phyloP scores from a whole-genome alignment of 1,284 basidiomycete genomes.

The Sphagnurus paluster region DNA sequence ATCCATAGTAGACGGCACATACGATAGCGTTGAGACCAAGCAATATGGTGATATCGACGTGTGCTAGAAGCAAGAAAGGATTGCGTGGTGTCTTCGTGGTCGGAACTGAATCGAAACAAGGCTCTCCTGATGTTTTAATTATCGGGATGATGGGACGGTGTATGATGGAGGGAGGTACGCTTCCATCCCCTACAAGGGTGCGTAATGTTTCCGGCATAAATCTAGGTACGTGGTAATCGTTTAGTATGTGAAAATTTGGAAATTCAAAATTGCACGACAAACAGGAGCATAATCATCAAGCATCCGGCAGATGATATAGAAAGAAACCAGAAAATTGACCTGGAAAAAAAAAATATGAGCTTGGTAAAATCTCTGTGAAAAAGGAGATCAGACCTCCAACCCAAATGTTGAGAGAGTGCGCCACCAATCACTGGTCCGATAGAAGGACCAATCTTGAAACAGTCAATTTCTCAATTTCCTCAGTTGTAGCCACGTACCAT shows the following conservation, averaged over 20 bases:
- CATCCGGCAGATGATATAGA: slow-evolving; percentile 59
- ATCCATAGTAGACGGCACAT: slow-evolving; percentile 64
- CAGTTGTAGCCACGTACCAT: slow-evolving; percentile 28
- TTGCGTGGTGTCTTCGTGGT: slow-evolving; percentile 45
- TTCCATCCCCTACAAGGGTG: slow-evolving; percentile 58
- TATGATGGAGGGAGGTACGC: slow-evolving; percentile 43
- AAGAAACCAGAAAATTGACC: slow-evolving; percentile 82
- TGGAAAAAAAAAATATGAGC: slow-evolving; percentile 20
- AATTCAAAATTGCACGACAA: slow-evolving; percentile 23
- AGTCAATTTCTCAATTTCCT: not conserved
- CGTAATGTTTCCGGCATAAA: slow-evolving; percentile 67
- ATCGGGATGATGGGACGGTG: slow-evolving; percentile 58
- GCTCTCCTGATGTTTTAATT: slow-evolving; percentile 40
- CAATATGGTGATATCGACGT: slow-evolving; percentile 62
- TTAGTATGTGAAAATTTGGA: not conserved
- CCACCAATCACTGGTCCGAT: slow-evolving; percentile 63
- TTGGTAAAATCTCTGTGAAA: not conserved
- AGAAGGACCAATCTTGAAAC: slow-evolving; percentile 46
- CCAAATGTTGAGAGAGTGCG: slow-evolving; percentile 52
- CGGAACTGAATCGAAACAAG: slow-evolving; percentile 10
- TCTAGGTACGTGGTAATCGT: slow-evolving; percentile 24
- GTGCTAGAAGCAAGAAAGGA: slow-evolving; percentile 58
- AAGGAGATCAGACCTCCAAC: slow-evolving; percentile 52
- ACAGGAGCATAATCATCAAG: slow-evolving; percentile 57
- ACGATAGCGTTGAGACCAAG: slow-evolving; percentile 60